Percentiles rank a stretch among this genome's conserved stretches.
Evolutionary conservation across 2,329 filamentous ascomycete genomes (phyloP).

Genomic region (Phaeosphaeriaceae sp.): DNA sequence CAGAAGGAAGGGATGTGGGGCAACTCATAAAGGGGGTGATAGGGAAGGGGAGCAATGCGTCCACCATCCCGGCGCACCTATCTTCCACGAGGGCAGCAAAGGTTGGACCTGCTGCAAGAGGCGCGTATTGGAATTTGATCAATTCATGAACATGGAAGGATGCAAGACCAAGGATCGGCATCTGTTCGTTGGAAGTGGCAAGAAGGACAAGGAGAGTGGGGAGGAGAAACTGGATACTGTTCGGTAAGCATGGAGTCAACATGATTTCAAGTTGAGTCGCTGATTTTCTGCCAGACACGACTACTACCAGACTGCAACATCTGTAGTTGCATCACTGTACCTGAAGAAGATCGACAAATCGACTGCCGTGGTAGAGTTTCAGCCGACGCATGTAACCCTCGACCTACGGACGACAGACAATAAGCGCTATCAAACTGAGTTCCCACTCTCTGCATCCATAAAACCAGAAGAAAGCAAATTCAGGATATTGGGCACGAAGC

Average conservation of each 20-base stretch:
- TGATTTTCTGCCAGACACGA: slow-evolving; percentile 66
- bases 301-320: slow-evolving; percentile 89
- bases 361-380: slow-evolving; percentile 74
- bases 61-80: slow-evolving; percentile 86
- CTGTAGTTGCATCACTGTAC: slow-evolving; percentile 90
- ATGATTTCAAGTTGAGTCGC: background rate
- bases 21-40: slow-evolving; percentile 62
- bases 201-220: slow-evolving; percentile 67
- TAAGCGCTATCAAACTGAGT: slow-evolving; percentile 77
- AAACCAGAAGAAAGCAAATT: slow-evolving; percentile 76
- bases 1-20: slow-evolving; percentile 76
- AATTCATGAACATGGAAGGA: slow-evolving; percentile 95
- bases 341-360: slow-evolving; percentile 96
- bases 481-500: slow-evolving; percentile 86
- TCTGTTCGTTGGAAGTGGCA: slow-evolving; percentile 82
- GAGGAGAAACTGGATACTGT: slow-evolving; percentile 83
- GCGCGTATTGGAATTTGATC: slow-evolving; percentile 92
- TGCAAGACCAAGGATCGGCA: slow-evolving; percentile 84
- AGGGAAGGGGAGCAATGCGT: slow-evolving; percentile 76
- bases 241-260: slow-evolving; percentile 57
- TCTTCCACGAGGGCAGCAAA: slow-evolving; percentile 98
- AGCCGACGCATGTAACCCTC: slow-evolving; percentile 67
- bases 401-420: slow-evolving; percentile 86
- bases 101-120: slow-evolving; percentile 97
- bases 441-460: slow-evolving; percentile 79